A percentile compares a stretch with the other conserved stretches of the same genome.
Evolutionary conservation across 2,329 filamentous ascomycete genomes (phyloP).

Genomic region (Aspergillus pseudonomiae): DNA sequence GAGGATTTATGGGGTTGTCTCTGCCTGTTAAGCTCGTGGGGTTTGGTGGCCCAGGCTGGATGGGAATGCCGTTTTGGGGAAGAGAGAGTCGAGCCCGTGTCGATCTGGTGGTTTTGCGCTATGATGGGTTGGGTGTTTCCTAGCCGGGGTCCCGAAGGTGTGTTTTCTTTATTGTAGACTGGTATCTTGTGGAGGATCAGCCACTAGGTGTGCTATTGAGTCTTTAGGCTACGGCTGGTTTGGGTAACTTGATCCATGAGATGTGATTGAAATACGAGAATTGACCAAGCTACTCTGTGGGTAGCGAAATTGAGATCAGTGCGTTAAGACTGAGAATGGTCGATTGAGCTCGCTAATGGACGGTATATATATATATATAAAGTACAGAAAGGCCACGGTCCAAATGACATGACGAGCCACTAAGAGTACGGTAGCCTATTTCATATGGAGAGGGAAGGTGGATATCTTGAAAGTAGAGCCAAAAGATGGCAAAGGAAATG

Average conservation of each 20-base stretch:
- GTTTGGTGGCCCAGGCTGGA: background rate
- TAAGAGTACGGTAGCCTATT: background rate
- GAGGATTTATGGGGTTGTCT: no score
- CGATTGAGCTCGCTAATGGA: background rate
- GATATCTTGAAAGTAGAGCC: background rate
- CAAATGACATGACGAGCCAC: background rate
- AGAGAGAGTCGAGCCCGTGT: background rate
- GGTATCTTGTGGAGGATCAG: no score
- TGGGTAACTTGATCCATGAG: background rate
- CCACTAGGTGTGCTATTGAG: background rate
- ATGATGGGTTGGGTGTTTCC: background rate
- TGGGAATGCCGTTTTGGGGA: background rate
- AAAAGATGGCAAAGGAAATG: background rate
- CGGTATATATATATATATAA: background rate
- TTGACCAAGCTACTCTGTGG: background rate
- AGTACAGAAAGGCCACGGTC: background rate
- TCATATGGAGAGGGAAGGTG: background rate
- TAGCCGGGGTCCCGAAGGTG: background rate
- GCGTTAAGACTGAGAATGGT: no score
- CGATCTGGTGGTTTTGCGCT: background rate
- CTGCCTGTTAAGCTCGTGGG: background rate
- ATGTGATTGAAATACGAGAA: background rate
- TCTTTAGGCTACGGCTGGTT: background rate
- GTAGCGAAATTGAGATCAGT: background rate
- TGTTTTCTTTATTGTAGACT: no score